Conservation (phyloP, 2,329 filamentous ascomycete species). For the Penicillium sp. region DNA sequence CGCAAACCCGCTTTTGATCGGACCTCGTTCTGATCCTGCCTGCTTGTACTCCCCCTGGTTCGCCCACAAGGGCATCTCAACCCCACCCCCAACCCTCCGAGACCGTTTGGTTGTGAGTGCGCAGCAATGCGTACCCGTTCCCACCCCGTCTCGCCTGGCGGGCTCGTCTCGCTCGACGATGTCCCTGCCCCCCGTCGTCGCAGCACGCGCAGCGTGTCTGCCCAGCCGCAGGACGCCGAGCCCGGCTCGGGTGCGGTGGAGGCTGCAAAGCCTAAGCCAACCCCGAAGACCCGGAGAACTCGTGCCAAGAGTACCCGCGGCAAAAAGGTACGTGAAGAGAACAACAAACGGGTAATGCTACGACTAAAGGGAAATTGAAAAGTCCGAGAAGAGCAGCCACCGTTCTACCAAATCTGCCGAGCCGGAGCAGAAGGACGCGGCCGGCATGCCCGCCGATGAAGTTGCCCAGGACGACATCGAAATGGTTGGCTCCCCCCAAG, state of each 20-base stretch:
- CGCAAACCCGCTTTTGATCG: not conserved
- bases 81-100: not conserved
- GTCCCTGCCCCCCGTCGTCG: conserved; percentile 13
- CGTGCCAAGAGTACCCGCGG: conserved; percentile 10
- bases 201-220: conserved; percentile 18
- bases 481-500: conserved; percentile 1
- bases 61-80: not conserved
- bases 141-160: conserved; percentile 36
- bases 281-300: conserved; percentile 6
- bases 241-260: conserved; percentile 1
- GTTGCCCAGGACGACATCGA: not conserved
- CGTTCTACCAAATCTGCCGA: not conserved
- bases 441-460: not conserved
- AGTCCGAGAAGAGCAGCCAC: not conserved
- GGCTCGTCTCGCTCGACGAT: conserved; percentile 33
- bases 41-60: not conserved
- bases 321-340: conserved; percentile 8
- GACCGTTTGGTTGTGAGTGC: not conserved
- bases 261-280: not conserved
- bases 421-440: conserved; percentile 3
- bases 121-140: conserved; percentile 40
- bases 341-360: not conserved
- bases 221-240: conserved; percentile 12
- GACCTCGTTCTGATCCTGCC: not conserved
- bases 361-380: not conserved